These are phyloP conservation scores for Claviceps capensis DNA, from an alignment of 2,329 filamentous ascomycete species.

Conservation along the genomic window DNA sequence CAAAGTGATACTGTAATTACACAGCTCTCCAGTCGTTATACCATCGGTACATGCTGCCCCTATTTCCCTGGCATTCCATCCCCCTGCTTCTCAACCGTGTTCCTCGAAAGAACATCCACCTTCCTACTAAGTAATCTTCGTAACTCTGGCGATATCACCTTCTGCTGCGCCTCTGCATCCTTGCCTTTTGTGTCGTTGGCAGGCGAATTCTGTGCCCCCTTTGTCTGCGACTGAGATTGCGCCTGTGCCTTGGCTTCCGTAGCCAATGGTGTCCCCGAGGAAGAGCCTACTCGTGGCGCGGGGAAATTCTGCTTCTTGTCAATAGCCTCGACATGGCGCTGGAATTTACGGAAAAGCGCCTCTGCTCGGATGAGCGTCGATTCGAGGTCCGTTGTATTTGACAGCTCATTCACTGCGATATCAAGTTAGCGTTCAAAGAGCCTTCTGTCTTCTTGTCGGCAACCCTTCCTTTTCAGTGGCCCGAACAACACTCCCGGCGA, in stretches of 20 bases:
- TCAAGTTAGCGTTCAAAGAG: background rate
- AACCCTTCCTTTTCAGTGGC: rapidly evolving
- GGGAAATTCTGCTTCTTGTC: slow-evolving; percentile 88
- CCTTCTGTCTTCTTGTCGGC: background rate
- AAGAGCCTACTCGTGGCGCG: slow-evolving; percentile 21
- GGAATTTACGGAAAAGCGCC: slow-evolving; percentile 74
- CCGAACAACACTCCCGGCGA: no score
- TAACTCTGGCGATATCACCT: slow-evolving; percentile 43
- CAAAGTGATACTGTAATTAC: background rate
- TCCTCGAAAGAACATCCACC: slow-evolving; percentile 29
- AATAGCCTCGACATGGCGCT: slow-evolving; percentile 76
- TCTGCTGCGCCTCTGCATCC: slow-evolving; percentile 19
- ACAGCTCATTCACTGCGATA: slow-evolving; percentile 75
- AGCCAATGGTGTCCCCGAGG: slow-evolving; percentile 5
- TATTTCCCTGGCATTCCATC: slow-evolving; percentile 22
- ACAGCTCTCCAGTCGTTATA: background rate
- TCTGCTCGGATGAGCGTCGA: slow-evolving; percentile 81
- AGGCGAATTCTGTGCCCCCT: background rate
- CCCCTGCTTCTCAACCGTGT: slow-evolving; percentile 21
- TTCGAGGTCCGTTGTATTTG: slow-evolving; percentile 79
- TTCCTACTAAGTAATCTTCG: slow-evolving; percentile 37
- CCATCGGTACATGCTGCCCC: slow-evolving; percentile 5
- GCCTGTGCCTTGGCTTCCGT: background rate
- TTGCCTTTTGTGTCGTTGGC: slow-evolving; percentile 21
- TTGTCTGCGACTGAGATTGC: background rate